Evolutionary conservation across 805 yeast genomes (phyloP), one percentile per base, ranked within the genome.

Genomic region (Myxozyma kluyveri): DNA sequence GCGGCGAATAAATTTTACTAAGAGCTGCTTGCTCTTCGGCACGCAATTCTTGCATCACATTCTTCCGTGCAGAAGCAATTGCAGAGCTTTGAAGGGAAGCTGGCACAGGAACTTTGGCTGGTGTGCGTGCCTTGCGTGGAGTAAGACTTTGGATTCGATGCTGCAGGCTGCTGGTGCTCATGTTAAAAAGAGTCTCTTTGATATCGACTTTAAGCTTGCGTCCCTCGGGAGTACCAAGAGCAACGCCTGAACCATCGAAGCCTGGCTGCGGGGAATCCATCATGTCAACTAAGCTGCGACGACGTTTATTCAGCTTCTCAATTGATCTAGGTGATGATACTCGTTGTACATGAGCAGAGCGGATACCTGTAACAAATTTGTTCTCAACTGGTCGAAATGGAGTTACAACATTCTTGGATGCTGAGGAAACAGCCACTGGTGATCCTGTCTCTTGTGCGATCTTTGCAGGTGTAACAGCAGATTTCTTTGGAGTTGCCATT

Each of bases 81-180:
- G 33, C 9, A 14, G 9, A 14, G 10, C 24, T 45, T 50, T 24
- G 45, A 21, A 29, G 14, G 14, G 33, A 14, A 29, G 33, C 33
- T 22, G 22, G 46, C 44, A 22, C 41, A 14, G 45, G 45, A 3
- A 40, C 45, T 33, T 49, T 47, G 17, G 39, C 49, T 3, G 59
- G 60, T 14, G 52, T 49, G 2, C 57, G 54, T 7, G 26, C 40
- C 22, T 51, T 52, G 38, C 42, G 45, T 4, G 60, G 60, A 4
- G 60, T 56, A 31, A 56, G 39, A 21, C 59, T 54, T 39, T 56
- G 59, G 18, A 56, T 56, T 17, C 47, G 43, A 41, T 56, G 54
- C 37, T 54, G 60, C 31, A 56, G 45, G 24, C 45, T 45, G 24
- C 44, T 48, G 7, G 60, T 37, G 24, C 41, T 46, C 47, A 38